Evolutionary conservation across 768 basidiomycete species (phyloP), one percentile per base, ranked within the genome.

Genomic region (Calocybe gangraenosa): DNA sequence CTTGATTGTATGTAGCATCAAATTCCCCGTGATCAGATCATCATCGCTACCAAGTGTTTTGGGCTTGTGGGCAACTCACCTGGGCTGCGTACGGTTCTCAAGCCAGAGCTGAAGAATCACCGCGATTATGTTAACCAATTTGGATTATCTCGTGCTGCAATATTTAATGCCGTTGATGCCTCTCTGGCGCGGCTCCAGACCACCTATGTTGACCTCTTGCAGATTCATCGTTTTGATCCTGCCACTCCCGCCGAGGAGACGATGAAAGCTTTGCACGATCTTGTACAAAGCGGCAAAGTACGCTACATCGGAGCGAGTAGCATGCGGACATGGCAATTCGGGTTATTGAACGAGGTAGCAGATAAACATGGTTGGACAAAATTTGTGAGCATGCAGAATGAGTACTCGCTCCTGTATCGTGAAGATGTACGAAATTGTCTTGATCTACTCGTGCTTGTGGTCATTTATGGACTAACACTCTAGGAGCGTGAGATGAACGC

Each of bases 311-410:
- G 75, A 6, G 71, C 68, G 2, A 71, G 68, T 47, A 71, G 70
- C 38, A 72, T 75, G 71, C 59, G 65, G 4, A 56, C 70, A 9
- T 75, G 73, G 73, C 66, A 74, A 33, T 71, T 75, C 33, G 65
- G 64, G 15, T 51, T 64, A 40, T 58, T 77, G 58, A 71, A 76
- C 44, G 65, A 70, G 23, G 64, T 73, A 2, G 75, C 76, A 5
- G 57, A 62, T 28, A 61, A 60, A 46, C 55, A 74, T 13, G 68
- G 69, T 2, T 76, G 76, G 67, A 77, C 78, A 3, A 71, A 65
- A 47, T 81, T 81, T 49, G 65, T 77, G 38, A 73, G 75, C 45
- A 78, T 81, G 68, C 79, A 81, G 58, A 66, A 69, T 34, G 71
- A 75, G 46, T 73, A 80, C 50, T 75, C 67, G 25, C 58, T 79